These are phyloP conservation scores for Corynespora cassiicola DNA, from an alignment of 2,329 filamentous ascomycete genomes.

Conservation along the genomic window DNA sequence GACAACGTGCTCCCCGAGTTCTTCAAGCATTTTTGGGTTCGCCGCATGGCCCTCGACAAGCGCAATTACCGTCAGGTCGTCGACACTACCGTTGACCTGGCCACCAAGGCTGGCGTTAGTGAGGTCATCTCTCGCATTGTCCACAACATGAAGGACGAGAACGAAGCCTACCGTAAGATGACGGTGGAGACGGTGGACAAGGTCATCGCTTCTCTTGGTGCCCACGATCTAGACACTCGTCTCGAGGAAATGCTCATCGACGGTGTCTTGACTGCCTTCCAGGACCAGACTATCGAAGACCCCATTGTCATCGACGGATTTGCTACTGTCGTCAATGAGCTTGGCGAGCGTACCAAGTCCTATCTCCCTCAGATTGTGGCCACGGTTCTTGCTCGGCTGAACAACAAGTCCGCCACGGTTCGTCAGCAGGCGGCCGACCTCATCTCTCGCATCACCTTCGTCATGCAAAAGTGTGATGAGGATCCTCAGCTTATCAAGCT, in stretches of 20 bases:
- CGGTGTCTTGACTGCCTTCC: slow-evolving; percentile 93
- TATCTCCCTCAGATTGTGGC: slow-evolving; percentile 97
- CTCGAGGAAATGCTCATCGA: slow-evolving; percentile 94
- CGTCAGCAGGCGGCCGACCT: slow-evolving; percentile 96
- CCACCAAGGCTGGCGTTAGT: slow-evolving; percentile 95
- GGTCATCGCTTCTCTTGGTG: slow-evolving; percentile 88
- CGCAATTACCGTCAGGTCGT: slow-evolving; percentile 98
- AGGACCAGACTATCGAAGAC: slow-evolving; percentile 97
- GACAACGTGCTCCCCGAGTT: slow-evolving; percentile 95
- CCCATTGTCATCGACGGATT: slow-evolving; percentile 97
- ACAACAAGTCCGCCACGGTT: slow-evolving; percentile 97
- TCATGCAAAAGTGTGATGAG: slow-evolving; percentile 98
- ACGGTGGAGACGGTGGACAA: slow-evolving; percentile 98
- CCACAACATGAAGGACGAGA: slow-evolving; percentile 96
- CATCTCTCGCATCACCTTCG: slow-evolving; percentile 95
- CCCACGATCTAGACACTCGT: slow-evolving; percentile 90
- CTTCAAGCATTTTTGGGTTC: slow-evolving; percentile 98
- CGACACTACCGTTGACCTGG: slow-evolving; percentile 95
- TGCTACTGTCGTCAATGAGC: slow-evolving; percentile 93
- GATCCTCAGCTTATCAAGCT: slow-evolving; percentile 96
- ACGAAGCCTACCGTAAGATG: slow-evolving; percentile 98
- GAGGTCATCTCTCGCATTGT: slow-evolving; percentile 95
- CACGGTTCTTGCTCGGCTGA: slow-evolving; percentile 93
- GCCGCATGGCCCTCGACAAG: slow-evolving; percentile 95
- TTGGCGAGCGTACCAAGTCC: slow-evolving; percentile 92